These are phyloP conservation scores for Pleodorina starrii DNA, from an alignment of 139 green algal species.

Conservation along the genomic window DNA sequence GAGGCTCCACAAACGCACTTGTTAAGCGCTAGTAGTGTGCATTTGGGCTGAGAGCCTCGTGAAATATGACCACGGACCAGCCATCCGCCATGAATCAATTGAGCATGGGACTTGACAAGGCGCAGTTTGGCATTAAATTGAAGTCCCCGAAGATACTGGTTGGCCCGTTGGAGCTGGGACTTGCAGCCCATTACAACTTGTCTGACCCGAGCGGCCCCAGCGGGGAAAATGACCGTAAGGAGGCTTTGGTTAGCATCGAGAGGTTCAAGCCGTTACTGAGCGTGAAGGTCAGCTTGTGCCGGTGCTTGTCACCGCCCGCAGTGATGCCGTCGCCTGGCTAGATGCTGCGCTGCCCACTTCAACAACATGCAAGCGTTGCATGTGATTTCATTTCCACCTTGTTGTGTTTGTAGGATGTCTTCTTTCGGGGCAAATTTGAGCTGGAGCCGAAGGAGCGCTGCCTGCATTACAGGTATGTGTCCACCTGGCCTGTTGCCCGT, in stretches of 20 bases:
- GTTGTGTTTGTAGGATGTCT: neutral
- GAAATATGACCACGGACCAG: neutral
- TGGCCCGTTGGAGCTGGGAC: neutral
- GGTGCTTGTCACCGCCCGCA: neutral
- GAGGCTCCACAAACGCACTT: too few relatives aligned
- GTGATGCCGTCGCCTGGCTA: too few relatives aligned
- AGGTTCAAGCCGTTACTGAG: conserved; percentile 8
- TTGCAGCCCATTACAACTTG: neutral
- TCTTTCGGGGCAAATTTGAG: conserved; percentile 25
- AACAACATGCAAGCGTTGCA: too few relatives aligned
- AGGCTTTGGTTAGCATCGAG: neutral
- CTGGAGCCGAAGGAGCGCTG: neutral
- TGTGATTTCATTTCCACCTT: too few relatives aligned
- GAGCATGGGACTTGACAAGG: neutral
- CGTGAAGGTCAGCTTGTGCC: neutral
- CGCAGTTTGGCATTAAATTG: neutral
- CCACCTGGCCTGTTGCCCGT: too few relatives aligned
- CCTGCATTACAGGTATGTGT: conserved; percentile 25
- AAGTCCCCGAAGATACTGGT: neutral
- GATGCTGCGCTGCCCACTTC: too few relatives aligned
- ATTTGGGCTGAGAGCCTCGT: too few relatives aligned
- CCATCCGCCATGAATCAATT: neutral
- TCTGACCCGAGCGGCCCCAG: too few relatives aligned
- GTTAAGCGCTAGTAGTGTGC: too few relatives aligned
- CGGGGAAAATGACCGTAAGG: neutral